These are phyloP conservation scores for Colletotrichum acutatum DNA, from an alignment of 2,329 filamentous ascomycete species.

Conservation along the genomic window DNA sequence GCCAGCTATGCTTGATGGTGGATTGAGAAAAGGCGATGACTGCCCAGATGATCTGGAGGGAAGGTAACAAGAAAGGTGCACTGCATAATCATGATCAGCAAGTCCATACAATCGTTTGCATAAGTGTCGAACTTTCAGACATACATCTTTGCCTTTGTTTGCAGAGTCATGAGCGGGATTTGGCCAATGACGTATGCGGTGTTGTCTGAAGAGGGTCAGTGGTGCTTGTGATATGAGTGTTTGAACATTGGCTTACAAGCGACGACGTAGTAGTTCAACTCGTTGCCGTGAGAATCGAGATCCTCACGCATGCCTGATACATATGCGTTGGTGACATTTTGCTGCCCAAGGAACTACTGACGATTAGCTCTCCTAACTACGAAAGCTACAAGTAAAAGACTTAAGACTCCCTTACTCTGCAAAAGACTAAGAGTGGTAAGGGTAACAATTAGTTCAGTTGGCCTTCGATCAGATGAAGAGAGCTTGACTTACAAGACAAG, in stretches of 20 bases:
- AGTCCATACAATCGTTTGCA: neutral
- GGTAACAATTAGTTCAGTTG: neutral
- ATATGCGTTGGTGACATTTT: slow-evolving; percentile 41
- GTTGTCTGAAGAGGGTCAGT: slow-evolving; percentile 37
- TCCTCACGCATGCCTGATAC: slow-evolving; percentile 43
- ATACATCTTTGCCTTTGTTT: slow-evolving; percentile 42
- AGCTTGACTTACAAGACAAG: slow-evolving; percentile 38
- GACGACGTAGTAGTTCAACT: slow-evolving; percentile 40
- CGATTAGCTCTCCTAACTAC: neutral
- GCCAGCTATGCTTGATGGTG: slow-evolving; percentile 39
- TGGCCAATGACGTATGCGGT: slow-evolving; percentile 41
- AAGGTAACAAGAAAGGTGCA: slow-evolving; percentile 39
- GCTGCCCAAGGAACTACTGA: slow-evolving; percentile 41
- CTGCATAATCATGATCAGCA: slow-evolving; percentile 25
- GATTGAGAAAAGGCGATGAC: slow-evolving; percentile 43
- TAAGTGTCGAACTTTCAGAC: neutral
- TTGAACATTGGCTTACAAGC: slow-evolving; percentile 3
- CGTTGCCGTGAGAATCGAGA: slow-evolving; percentile 40
- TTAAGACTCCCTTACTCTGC: slow-evolving; percentile 17
- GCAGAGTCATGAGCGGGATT: slow-evolving; percentile 45
- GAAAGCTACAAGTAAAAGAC: neutral
- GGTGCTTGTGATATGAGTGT: rapidly evolving
- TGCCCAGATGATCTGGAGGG: slow-evolving; percentile 39
- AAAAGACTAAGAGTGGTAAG: slow-evolving; percentile 1
- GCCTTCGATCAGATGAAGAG: neutral